phyloP scores from a whole-genome alignment of 1,284 basidiomycete species.

The Vanrija humicola region DNA sequence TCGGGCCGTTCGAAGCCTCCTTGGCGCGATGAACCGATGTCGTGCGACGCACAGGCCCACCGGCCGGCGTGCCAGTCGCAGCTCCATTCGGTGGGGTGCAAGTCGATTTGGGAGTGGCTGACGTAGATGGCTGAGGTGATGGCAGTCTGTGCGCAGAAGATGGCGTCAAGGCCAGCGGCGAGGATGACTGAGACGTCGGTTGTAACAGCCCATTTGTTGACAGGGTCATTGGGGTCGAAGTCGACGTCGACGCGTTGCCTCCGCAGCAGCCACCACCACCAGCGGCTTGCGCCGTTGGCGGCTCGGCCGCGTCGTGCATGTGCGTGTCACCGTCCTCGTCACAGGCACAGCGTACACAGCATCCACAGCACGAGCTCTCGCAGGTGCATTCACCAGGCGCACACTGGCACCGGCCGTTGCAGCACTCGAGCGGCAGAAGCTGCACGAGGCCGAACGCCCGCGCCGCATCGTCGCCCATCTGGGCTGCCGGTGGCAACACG shows the following conservation, averaged over 20 bases:
- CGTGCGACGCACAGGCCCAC: slow-evolving; percentile 8
- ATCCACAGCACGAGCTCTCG: slow-evolving; percentile 48
- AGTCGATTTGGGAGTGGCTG: background rate
- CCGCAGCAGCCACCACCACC: slow-evolving; percentile 8
- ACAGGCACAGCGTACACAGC: slow-evolving; percentile 45
- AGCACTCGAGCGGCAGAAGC: slow-evolving; percentile 48
- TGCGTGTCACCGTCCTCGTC: slow-evolving; percentile 33
- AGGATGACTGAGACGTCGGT: background rate
- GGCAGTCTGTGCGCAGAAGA: background rate
- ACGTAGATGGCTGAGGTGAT: slow-evolving; percentile 4
- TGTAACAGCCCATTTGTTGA: background rate
- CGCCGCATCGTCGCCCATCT: slow-evolving; percentile 35
- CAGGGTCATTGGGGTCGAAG: background rate
- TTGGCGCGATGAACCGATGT: slow-evolving; percentile 19
- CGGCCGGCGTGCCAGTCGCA: background rate
- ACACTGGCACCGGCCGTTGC: slow-evolving; percentile 48
- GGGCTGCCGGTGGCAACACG: slow-evolving; percentile 36
- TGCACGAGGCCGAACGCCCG: slow-evolving; percentile 39
- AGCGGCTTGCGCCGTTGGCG: background rate
- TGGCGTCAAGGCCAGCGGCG: background rate
- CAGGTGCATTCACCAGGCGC: slow-evolving; percentile 45
- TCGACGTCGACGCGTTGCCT: background rate
- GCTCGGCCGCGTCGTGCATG: slow-evolving; percentile 11
- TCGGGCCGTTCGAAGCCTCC: slow-evolving; percentile 8
- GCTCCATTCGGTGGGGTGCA: slow-evolving; percentile 9